Conservation (phyloP, 2,329 filamentous ascomycete species). For the Pseudocercospora musae region DNA sequence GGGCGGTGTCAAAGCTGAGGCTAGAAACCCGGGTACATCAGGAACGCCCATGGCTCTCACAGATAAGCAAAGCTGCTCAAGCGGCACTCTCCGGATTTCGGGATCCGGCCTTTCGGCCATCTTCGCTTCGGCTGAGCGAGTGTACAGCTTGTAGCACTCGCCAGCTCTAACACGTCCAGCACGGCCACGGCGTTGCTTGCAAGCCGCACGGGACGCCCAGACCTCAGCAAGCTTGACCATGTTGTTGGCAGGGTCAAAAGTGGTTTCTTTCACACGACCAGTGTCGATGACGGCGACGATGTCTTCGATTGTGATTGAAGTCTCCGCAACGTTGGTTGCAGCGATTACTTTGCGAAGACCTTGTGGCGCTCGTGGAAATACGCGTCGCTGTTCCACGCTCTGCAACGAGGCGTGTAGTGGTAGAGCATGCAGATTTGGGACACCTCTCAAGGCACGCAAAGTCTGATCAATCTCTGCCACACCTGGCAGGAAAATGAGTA, state of each 20-base stretch:
- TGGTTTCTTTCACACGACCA: slow-evolving; percentile 93
- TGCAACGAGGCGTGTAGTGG: slow-evolving; percentile 90
- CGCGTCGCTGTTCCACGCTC: slow-evolving; percentile 79
- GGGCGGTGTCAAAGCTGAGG: slow-evolving; percentile 83
- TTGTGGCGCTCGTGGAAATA: slow-evolving; percentile 71
- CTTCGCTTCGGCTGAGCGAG: slow-evolving; percentile 73
- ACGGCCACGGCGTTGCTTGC: slow-evolving; percentile 88
- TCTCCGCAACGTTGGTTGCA: slow-evolving; percentile 95
- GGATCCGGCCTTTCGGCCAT: slow-evolving; percentile 90
- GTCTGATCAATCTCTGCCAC: slow-evolving; percentile 86
- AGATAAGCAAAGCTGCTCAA: slow-evolving; percentile 91
- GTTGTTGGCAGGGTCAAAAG: slow-evolving; percentile 85
- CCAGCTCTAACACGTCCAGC: slow-evolving; percentile 90
- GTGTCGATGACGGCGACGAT: slow-evolving; percentile 95
- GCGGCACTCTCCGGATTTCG: slow-evolving; percentile 85
- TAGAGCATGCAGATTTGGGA: slow-evolving; percentile 69
- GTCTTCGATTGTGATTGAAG: slow-evolving; percentile 97
- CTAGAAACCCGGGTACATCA: slow-evolving; percentile 77
- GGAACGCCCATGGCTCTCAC: slow-evolving; percentile 92
- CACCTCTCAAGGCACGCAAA: slow-evolving; percentile 63
- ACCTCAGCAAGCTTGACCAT: slow-evolving; percentile 93
- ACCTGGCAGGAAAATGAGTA: slow-evolving; percentile 93
- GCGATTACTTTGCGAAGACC: slow-evolving; percentile 90
- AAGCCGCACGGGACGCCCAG: slow-evolving; percentile 90
- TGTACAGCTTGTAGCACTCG: slow-evolving; percentile 93